Conservation (phyloP, 2,329 filamentous ascomycete genomes). For the Cordyceps javanica region DNA sequence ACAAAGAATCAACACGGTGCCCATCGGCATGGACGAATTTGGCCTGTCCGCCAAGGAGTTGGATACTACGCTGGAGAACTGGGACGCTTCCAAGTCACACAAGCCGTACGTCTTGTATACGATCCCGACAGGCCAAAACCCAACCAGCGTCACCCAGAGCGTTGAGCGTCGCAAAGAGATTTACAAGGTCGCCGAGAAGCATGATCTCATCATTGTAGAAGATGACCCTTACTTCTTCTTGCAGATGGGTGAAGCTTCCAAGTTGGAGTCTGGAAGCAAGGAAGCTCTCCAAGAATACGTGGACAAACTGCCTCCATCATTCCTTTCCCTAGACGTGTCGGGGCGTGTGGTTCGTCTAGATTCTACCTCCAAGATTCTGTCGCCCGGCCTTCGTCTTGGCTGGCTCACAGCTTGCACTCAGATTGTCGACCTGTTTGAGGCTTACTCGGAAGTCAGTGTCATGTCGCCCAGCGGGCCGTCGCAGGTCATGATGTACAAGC, state of each 20-base stretch:
- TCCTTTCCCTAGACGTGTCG: slow-evolving; percentile 27
- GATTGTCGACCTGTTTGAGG: slow-evolving; percentile 67
- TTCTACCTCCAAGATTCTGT: slow-evolving; percentile 80
- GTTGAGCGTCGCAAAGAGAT: slow-evolving; percentile 57
- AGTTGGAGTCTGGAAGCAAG: background rate
- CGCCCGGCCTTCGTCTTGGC: slow-evolving; percentile 68
- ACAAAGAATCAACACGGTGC: slow-evolving; percentile 53
- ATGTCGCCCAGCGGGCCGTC: slow-evolving; percentile 75
- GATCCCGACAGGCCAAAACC: slow-evolving; percentile 72
- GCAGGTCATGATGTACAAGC: slow-evolving; percentile 72
- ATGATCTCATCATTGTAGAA: slow-evolving; percentile 75
- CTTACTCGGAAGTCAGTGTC: slow-evolving; percentile 68
- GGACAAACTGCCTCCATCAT: slow-evolving; percentile 20
- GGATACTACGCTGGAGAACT: slow-evolving; percentile 57
- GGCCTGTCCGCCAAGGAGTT: slow-evolving; percentile 57
- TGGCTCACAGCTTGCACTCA: slow-evolving; percentile 81
- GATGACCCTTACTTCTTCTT: slow-evolving; percentile 88
- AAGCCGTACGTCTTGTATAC: slow-evolving; percentile 48
- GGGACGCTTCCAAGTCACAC: slow-evolving; percentile 44
- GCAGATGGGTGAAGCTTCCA: slow-evolving; percentile 45
- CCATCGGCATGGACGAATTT: slow-evolving; percentile 59
- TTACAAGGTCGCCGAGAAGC: slow-evolving; percentile 67
- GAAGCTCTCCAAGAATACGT: slow-evolving; percentile 9
- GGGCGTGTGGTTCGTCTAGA: slow-evolving; percentile 80
- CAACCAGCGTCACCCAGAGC: slow-evolving; percentile 71